A percentile compares a stretch with the other conserved stretches of the same genome.
These are phyloP conservation scores for Pinus tabuliformis DNA, from an alignment of 75 land plant genomes.

Conservation along the genomic window DNA sequence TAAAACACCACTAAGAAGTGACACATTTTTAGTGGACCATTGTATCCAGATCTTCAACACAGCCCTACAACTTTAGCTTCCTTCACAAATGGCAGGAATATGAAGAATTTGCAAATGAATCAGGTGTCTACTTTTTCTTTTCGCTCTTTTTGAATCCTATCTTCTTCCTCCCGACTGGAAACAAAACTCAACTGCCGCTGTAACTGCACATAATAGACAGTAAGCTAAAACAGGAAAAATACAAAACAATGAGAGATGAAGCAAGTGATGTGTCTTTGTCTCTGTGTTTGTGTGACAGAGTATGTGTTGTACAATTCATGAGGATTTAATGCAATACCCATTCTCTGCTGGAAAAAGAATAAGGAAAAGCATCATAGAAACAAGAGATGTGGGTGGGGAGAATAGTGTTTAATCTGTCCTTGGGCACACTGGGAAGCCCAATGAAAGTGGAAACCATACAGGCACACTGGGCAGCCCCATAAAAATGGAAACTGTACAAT, in stretches of 20 bases:
- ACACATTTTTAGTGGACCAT: neutral
- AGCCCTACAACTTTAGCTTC: conserved; percentile 6
- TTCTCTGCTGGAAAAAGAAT: too few relatives aligned
- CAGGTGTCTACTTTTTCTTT: conserved; percentile 7
- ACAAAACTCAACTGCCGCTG: conserved; percentile 5
- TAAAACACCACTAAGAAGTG: neutral
- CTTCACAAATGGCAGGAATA: neutral
- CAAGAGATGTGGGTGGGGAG: too few relatives aligned
- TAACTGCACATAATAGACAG: conserved; percentile 3
- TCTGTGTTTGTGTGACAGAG: neutral
- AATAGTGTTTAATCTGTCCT: too few relatives aligned
- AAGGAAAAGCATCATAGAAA: too few relatives aligned
- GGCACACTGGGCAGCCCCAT: too few relatives aligned
- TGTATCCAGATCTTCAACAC: conserved; percentile 3
- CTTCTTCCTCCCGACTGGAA: conserved; percentile 2
- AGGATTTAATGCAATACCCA: too few relatives aligned
- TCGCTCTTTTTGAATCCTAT: neutral
- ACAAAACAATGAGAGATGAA: neutral
- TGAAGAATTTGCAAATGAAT: neutral
- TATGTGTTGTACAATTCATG: too few relatives aligned
- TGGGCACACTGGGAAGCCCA: too few relatives aligned
- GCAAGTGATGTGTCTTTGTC: neutral
- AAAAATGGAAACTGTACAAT: too few relatives aligned
- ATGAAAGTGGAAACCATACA: too few relatives aligned
- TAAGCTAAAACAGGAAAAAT: neutral